Conservation (phyloP, 2,329 filamentous ascomycete species). For the Tolypocladium nubicola region DNA sequence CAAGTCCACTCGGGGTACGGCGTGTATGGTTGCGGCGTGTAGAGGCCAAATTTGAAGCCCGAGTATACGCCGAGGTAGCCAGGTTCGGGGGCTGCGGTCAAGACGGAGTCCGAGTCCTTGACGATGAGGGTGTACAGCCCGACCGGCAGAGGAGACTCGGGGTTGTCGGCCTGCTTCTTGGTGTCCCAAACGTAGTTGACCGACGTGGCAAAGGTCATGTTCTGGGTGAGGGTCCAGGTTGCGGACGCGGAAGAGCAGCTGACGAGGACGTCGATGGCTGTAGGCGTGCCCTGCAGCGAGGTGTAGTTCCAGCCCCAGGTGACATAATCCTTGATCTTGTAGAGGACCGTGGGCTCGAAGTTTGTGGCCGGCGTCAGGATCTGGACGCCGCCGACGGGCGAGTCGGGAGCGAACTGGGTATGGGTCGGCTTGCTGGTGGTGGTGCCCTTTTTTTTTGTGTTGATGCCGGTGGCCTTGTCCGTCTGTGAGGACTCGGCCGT, state of each 20-base stretch:
- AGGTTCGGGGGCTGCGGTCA: constrained; percentile 38
- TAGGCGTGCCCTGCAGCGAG: constrained; percentile 44
- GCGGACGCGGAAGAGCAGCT: constrained; percentile 40
- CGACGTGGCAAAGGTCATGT: constrained; percentile 46
- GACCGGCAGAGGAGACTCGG: constrained; percentile 36
- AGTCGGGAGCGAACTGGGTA: constrained; percentile 32
- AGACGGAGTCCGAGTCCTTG: constrained; percentile 43
- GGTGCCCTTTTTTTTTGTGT: constrained; percentile 14
- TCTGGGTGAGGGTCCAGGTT: constrained; percentile 51
- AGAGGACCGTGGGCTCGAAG: constrained; percentile 35
- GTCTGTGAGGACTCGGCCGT: constrained; percentile 18
- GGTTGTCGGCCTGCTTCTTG: constrained; percentile 32
- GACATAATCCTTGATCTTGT: constrained; percentile 49
- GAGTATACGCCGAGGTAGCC: constrained; percentile 43
- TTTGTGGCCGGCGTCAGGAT: constrained; percentile 41
- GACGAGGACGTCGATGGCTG: constrained; percentile 48
- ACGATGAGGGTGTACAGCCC: constrained; percentile 52
- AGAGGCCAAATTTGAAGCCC: constrained; percentile 47
- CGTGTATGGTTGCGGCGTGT: constrained; percentile 40
- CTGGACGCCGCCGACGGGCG: constrained; percentile 38
- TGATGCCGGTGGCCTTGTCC: constrained; percentile 13
- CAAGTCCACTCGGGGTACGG: constrained; percentile 43
- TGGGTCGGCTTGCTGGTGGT: constrained; percentile 14
- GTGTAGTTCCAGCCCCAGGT: constrained; percentile 60
- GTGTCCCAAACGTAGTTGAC: constrained; percentile 51